Percentiles rank a stretch among this genome's conserved stretches.
Evolutionary conservation across 139 green algal genomes (phyloP).

Genomic region (Chlamydomonas schloesseri): DNA sequence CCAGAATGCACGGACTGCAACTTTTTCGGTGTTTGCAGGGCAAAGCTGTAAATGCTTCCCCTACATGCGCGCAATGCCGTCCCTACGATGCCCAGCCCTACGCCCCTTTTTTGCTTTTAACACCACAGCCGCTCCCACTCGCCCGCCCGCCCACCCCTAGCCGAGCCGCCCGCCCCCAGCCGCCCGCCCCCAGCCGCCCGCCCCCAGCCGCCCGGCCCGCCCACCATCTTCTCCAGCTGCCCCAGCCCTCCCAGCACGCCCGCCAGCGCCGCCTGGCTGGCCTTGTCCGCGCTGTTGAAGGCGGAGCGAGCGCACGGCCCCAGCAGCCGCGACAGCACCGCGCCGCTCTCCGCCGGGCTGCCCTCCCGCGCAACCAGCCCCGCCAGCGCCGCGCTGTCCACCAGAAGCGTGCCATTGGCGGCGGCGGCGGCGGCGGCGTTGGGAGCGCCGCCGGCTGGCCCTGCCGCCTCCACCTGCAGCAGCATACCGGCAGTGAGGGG

Average conservation of each 20-base stretch:
- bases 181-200: background rate
- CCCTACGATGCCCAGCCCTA: no score
- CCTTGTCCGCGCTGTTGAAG: constrained; percentile 9
- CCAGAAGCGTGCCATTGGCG: background rate
- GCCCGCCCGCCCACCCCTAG: no score
- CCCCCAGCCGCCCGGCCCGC: background rate
- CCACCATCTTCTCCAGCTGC: constrained; percentile 54
- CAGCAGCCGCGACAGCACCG: constrained; percentile 33
- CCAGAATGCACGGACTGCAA: no score
- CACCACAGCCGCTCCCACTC: no score
- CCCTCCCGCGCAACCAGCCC: constrained; percentile 23
- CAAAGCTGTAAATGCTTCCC: no score
- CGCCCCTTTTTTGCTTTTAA: no score
- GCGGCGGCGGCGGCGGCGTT: background rate
- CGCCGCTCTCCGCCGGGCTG: constrained; percentile 28
- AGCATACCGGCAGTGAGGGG: no score
- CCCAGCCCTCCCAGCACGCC: constrained; percentile 38
- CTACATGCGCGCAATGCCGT: no score
- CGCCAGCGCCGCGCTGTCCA: background rate
- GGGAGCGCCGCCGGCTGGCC: no score
- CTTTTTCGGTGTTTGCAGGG: no score
- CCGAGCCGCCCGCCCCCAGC: no score
- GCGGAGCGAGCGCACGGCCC: constrained; percentile 35
- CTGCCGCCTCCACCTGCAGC: no score
- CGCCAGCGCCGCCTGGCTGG: constrained; percentile 34